phyloP scores from a whole-genome alignment of 1,284 basidiomycete genomes.

The Flammula alnicola region DNA sequence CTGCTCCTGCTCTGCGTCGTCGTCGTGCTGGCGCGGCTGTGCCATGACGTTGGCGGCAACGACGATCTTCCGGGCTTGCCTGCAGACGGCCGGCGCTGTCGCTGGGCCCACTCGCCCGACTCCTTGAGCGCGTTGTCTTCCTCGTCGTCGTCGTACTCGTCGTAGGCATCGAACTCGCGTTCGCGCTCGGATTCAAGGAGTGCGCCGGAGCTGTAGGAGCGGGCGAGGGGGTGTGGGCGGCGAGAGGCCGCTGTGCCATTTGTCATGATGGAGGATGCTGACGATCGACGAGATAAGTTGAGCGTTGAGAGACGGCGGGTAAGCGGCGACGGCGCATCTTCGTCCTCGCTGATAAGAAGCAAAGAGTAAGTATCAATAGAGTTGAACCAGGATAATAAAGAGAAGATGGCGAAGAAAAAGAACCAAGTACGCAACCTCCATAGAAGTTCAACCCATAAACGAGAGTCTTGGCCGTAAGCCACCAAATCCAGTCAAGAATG shows the following conservation, averaged over 20 bases:
- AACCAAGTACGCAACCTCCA: constrained; percentile 1
- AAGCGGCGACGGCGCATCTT: constrained; percentile 77
- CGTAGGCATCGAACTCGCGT: constrained; percentile 11
- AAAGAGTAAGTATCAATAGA: background rate
- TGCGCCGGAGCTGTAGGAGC: constrained; percentile 35
- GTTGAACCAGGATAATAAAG: background rate
- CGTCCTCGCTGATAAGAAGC: constrained; percentile 64
- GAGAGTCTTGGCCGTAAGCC: too few relatives aligned
- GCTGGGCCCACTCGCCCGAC: constrained; percentile 22
- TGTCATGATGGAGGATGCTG: constrained; percentile 34
- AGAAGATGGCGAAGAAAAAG: background rate
- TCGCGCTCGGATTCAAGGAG: constrained; percentile 19
- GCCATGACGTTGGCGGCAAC: constrained; percentile 32
- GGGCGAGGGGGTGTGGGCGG: constrained; percentile 32
- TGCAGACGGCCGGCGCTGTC: constrained; percentile 9
- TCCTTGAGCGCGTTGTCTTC: constrained; percentile 17
- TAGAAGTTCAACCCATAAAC: too few relatives aligned
- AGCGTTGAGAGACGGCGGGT: constrained; percentile 65
- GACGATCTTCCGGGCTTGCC: too few relatives aligned
- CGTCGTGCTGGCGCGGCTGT: too few relatives aligned
- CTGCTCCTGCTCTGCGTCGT: constrained; percentile 33
- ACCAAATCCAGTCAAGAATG: too few relatives aligned
- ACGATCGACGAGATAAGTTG: constrained; percentile 50
- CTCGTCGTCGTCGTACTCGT: constrained; percentile 13
- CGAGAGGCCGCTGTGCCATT: constrained; percentile 16